Percentiles rank a stretch among this genome's conserved stretches.
Evolutionary conservation across 768 basidiomycete genomes (phyloP).

Genomic region (Leccinum fibrillosum): DNA sequence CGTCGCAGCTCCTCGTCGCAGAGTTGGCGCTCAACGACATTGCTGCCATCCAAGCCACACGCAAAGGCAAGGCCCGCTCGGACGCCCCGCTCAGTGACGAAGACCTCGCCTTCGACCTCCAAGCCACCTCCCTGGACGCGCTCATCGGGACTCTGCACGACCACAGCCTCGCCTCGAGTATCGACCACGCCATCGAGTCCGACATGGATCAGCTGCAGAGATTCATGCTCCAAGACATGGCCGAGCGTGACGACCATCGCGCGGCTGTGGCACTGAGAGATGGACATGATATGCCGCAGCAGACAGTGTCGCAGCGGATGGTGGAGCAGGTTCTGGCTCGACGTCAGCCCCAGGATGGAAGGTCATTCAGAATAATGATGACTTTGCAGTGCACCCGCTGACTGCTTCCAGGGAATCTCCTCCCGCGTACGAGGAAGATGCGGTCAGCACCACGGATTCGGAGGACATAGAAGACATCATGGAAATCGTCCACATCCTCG

Average conservation of each 20-base stretch:
- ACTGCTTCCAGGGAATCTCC: conserved; percentile 6
- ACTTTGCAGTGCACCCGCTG: not conserved
- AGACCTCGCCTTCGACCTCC: conserved; percentile 43
- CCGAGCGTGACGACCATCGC: conserved; percentile 39
- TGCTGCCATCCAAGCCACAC: conserved; percentile 28
- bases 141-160: conserved; percentile 35
- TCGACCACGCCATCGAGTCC: conserved; percentile 38
- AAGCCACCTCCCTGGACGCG: conserved; percentile 34
- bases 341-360: not conserved
- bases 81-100: conserved; percentile 38
- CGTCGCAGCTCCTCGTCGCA: conserved; percentile 38
- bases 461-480: not conserved
- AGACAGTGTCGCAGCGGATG: conserved; percentile 15
- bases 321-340: conserved; percentile 1
- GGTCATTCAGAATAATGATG: conserved; percentile 2
- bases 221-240: conserved; percentile 32
- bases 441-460: not conserved
- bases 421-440: not conserved
- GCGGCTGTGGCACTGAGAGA: conserved; percentile 38
- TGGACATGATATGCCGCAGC: conserved; percentile 22
- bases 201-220: conserved; percentile 34
- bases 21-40: conserved; percentile 43
- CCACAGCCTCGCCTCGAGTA: conserved; percentile 38
- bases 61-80: conserved; percentile 38
- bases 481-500: not conserved